Base-by-base conservation (phyloP, 176 grass and related monocot genomes). In the Dactylis glomerata region DNA sequence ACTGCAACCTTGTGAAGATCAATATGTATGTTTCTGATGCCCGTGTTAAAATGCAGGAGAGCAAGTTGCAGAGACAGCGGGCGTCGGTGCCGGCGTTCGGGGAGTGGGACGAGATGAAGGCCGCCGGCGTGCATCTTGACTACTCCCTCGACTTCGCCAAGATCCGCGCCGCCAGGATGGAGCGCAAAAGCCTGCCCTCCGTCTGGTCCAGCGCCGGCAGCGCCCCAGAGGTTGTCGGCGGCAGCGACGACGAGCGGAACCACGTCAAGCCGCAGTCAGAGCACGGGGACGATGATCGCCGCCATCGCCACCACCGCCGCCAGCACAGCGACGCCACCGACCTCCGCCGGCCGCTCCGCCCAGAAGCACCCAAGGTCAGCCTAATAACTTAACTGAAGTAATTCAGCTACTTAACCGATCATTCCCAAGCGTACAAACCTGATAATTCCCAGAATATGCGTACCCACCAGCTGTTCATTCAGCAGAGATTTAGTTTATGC, bases 111-210 rank as follows among this genome's bases (percentile, higher is more conserved):
- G 54, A 55, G 27, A 86, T 54, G 68, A 88, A 92, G 68, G 80
- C 59, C 56, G 83, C 34, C 59, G 83, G 83, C 75, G 67, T 71
- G 46, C 8, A 80, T 65, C 88, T 77, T 65, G 92, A 97, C 77
- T 94, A 94, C 80, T 94, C 94, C 16, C 42, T 90, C 7, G 87
- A 97, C 83, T 97, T 97, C 84, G 84, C 88, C 61, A 94, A 82
- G 80, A 85, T 92, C 41, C 94, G 94, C 10, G 82, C 91, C 40
- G 76, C 84, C 32, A 78, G 88, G 42, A 94, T 88, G 88, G 84
- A 87, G 64, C 87, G 71, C 44, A 90, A 90, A 68, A 92, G 81
- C 66, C 71, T 73, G 44, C 33, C 79, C 47, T 90, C 89, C 72
- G 26, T 49, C n/a, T 91, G 94, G 68, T 83, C 87, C 67, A 86